Evolutionary conservation across 1,284 basidiomycete genomes (phyloP).

Genomic region (Austroboletus niveus): DNA sequence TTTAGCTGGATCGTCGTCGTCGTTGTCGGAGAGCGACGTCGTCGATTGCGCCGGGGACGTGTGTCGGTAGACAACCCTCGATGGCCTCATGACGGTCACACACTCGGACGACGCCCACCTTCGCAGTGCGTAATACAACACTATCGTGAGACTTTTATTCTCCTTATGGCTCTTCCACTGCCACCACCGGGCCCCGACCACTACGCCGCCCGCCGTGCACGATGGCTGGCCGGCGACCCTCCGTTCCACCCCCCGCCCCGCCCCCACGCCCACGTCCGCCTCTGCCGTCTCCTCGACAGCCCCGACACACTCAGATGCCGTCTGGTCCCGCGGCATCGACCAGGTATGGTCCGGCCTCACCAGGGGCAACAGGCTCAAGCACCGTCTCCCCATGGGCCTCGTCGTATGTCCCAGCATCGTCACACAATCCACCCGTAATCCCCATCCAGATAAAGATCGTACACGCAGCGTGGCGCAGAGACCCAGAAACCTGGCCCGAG

Average conservation of each 20-base stretch:
- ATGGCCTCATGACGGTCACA: constrained; percentile 26
- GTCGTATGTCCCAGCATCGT: constrained; percentile 47
- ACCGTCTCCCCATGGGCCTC: constrained; percentile 54
- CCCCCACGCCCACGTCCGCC: constrained; percentile 36
- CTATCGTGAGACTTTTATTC: constrained; percentile 22
- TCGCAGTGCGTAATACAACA: too few relatives aligned
- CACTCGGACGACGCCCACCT: too few relatives aligned
- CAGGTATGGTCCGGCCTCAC: constrained; percentile 63
- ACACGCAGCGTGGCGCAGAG: constrained; percentile 69
- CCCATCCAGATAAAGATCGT: constrained; percentile 62
- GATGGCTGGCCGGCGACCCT: constrained; percentile 46
- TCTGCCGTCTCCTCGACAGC: constrained; percentile 51
- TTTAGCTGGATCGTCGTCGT: constrained; percentile 57
- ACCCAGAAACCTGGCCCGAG: constrained; percentile 66
- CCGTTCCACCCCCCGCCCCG: constrained; percentile 14
- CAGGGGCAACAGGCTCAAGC: constrained; percentile 54
- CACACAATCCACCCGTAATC: constrained; percentile 7
- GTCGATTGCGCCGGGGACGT: constrained; percentile 54
- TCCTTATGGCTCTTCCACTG: constrained; percentile 32
- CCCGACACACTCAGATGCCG: constrained; percentile 48
- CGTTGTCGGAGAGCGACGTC: constrained; percentile 60
- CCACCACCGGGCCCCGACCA: constrained; percentile 63
- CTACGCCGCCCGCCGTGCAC: constrained; percentile 56
- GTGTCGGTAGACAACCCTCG: constrained; percentile 52
- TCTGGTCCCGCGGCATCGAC: constrained; percentile 57